Evolutionary conservation across 495 filamentous ascomycete genomes (phyloP).

Genomic region (Lentithecium fluviatile): DNA sequence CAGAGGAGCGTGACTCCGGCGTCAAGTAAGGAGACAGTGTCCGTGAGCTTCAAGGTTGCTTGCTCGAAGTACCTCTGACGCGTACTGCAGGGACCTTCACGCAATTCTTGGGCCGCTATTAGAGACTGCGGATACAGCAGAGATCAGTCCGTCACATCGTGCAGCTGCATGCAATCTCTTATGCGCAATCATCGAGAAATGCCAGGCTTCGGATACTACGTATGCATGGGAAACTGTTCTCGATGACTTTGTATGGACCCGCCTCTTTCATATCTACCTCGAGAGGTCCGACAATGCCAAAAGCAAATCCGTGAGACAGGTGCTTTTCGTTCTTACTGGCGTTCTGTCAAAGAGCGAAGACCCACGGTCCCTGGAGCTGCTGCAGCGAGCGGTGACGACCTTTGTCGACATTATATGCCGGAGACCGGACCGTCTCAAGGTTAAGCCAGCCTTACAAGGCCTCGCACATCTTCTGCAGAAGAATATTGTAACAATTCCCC

Average conservation of each 20-base stretch:
- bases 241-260: conserved; percentile 51
- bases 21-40: conserved; percentile 32
- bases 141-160: conserved; percentile 32
- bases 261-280: conserved; percentile 68
- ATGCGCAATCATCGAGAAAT: conserved; percentile 39
- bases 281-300: conserved; percentile 71
- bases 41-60: conserved; percentile 13
- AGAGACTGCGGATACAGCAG: conserved; percentile 20
- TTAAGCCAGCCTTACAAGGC: conserved; percentile 63
- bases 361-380: not conserved
- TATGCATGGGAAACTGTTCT: conserved; percentile 41
- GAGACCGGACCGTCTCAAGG: conserved; percentile 52
- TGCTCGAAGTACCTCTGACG: not conserved
- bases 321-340: conserved; percentile 50
- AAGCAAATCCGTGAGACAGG: conserved; percentile 71
- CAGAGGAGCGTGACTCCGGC: conserved; percentile 5
- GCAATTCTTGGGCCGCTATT: conserved; percentile 22
- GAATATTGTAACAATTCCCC: conserved; percentile 41
- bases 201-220: conserved; percentile 40
- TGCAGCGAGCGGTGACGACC: conserved; percentile 39
- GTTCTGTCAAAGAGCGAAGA: conserved; percentile 23
- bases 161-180: conserved; percentile 44
- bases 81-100: conserved; percentile 1
- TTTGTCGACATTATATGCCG: conserved; percentile 52
- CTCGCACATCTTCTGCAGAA: conserved; percentile 61